Percentiles rank a stretch among this genome's conserved stretches.
Conservation (phyloP, 495 filamentous ascomycete genomes). For the Cladorrhinum samala region DNA sequence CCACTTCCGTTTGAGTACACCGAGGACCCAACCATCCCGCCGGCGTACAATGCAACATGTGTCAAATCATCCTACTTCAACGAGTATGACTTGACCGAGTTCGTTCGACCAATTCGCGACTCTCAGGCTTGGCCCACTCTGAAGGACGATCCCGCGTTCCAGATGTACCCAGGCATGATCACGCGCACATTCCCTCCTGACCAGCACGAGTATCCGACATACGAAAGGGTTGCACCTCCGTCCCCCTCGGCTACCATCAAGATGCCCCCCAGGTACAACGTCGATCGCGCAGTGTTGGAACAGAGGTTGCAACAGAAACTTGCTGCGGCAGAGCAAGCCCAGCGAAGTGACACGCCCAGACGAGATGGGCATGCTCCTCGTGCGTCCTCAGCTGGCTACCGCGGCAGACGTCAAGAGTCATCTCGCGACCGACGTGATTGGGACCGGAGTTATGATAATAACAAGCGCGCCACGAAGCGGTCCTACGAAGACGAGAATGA, state of each 20-base stretch:
- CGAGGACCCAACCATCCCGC: conserved; percentile 39
- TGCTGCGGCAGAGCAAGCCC: no score
- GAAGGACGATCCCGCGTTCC: conserved; percentile 45
- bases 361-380: neutral
- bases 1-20: conserved; percentile 35
- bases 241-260: conserved; percentile 20
- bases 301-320: neutral
- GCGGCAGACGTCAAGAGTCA: neutral
- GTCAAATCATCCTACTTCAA: conserved; percentile 45
- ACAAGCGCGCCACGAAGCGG: conserved; percentile 14
- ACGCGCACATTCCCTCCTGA: conserved; percentile 15
- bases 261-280: conserved; percentile 19
- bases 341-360: neutral
- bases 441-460: neutral
- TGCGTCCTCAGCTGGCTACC: neutral
- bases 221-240: conserved; percentile 17
- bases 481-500: conserved; percentile 13
- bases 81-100: conserved; percentile 40
- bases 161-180: conserved; percentile 25
- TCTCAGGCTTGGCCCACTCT: conserved; percentile 37
- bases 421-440: neutral
- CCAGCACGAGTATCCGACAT: conserved; percentile 20
- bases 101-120: conserved; percentile 35
- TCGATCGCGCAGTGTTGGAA: conserved; percentile 7
- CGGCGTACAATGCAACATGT: conserved; percentile 37